These are phyloP conservation scores for Cladosporium sphaerospermum DNA, from an alignment of 2,329 filamentous ascomycete genomes.

Conservation along the genomic window DNA sequence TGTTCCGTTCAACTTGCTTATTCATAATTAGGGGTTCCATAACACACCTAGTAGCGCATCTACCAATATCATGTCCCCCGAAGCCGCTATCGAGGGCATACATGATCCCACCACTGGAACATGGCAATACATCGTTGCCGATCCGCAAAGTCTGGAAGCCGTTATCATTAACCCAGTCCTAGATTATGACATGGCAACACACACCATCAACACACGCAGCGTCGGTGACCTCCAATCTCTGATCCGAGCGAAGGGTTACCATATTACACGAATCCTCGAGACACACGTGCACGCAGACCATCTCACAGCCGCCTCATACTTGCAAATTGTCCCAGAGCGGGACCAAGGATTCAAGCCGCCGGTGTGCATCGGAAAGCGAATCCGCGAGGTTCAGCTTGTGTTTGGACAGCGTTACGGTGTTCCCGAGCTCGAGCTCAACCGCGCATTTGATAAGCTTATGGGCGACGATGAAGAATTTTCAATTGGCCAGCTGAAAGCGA, in stretches of 20 bases:
- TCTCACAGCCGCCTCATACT: constrained; percentile 53
- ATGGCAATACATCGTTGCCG: no score
- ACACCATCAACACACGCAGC: constrained; percentile 43
- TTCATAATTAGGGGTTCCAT: not conserved
- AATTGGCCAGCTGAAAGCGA: constrained; percentile 43
- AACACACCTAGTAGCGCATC: not conserved
- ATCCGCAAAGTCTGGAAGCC: constrained; percentile 43
- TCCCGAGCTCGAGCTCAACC: constrained; percentile 35
- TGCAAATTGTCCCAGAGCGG: no score
- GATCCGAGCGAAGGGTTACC: constrained; percentile 42
- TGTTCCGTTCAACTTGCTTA: no score
- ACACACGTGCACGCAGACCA: constrained; percentile 60
- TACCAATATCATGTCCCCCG: not conserved
- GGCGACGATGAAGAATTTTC: constrained; percentile 49
- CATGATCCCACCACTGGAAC: constrained; percentile 47
- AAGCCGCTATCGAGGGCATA: not conserved
- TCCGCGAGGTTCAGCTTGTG: constrained; percentile 45
- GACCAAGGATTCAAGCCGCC: constrained; percentile 33
- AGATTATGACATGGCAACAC: constrained; percentile 46
- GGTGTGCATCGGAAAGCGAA: constrained; percentile 52
- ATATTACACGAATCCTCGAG: constrained; percentile 51
- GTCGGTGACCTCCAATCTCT: constrained; percentile 49
- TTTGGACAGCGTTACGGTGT: constrained; percentile 49
- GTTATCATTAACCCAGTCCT: constrained; percentile 59
- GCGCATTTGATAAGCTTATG: constrained; percentile 49